Evolutionary conservation across 441 rosid species (phyloP).

Genomic region (Rhodomyrtus psidioides): DNA sequence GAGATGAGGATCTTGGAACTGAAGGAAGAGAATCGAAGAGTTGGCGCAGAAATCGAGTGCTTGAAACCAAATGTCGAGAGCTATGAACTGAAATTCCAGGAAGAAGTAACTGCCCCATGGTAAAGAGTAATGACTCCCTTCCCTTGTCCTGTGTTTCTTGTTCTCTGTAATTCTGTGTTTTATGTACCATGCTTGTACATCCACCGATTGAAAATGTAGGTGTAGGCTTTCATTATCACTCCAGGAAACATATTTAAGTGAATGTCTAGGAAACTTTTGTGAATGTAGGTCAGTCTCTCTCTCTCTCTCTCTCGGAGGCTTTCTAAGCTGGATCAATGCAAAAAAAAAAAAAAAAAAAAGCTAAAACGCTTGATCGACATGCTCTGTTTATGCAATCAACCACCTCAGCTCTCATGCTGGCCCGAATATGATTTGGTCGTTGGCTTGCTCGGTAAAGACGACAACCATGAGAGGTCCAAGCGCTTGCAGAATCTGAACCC

Average conservation of each 20-base stretch:
- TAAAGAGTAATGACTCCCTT: constrained; percentile 6
- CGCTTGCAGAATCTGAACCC: background rate
- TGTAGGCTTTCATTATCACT: background rate
- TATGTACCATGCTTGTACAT: background rate
- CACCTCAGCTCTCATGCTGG: background rate
- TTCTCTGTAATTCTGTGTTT: background rate
- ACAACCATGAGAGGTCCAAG: background rate
- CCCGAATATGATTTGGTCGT: background rate
- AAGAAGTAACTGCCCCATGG: constrained; percentile 51
- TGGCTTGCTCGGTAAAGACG: background rate
- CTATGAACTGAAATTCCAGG: constrained; percentile 40
- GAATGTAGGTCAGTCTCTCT: background rate
- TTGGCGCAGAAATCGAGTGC: constrained; percentile 21
- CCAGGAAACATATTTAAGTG: background rate
- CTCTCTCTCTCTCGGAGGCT: background rate
- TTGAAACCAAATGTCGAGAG: constrained; percentile 38
- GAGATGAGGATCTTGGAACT: constrained; percentile 45
- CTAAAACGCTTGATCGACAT: background rate
- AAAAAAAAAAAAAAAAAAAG: background rate
- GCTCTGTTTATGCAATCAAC: background rate
- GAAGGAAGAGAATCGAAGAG: constrained; percentile 30
- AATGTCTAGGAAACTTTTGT: background rate
- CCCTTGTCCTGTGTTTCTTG: background rate
- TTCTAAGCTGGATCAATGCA: background rate
- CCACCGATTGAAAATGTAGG: background rate